phyloP scores from a whole-genome alignment of 2,329 filamentous ascomycete species.

The Mycocentrospora acerina region DNA sequence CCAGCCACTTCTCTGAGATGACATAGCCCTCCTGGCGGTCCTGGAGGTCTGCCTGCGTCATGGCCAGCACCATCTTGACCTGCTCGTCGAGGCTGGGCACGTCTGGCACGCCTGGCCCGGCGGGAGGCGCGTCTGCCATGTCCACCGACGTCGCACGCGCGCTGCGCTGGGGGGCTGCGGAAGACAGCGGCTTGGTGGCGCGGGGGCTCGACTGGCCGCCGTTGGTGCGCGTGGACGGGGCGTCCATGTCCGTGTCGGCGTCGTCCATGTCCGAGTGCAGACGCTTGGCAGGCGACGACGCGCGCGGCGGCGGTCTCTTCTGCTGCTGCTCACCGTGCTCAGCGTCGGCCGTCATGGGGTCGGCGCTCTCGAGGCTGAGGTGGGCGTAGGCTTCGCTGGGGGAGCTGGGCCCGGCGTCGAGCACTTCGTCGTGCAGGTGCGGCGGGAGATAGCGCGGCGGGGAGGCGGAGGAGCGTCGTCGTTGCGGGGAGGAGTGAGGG shows the following conservation, averaged over 20 bases:
- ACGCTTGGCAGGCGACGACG: slow-evolving; percentile 58
- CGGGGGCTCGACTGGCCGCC: slow-evolving; percentile 30
- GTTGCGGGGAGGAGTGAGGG: slow-evolving; percentile 42
- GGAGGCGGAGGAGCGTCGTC: slow-evolving; percentile 31
- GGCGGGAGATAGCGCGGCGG: slow-evolving; percentile 56
- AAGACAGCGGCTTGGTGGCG: slow-evolving; percentile 26
- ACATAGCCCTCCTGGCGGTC: slow-evolving; percentile 77
- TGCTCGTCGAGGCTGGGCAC: slow-evolving; percentile 61
- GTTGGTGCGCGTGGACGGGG: slow-evolving; percentile 11
- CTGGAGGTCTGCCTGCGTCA: slow-evolving; percentile 58
- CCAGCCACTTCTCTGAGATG: slow-evolving; percentile 78
- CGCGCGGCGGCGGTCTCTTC: slow-evolving; percentile 39
- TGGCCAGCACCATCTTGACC: slow-evolving; percentile 68
- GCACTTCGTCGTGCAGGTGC: slow-evolving; percentile 57
- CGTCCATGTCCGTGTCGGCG: slow-evolving; percentile 40
- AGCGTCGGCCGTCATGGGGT: slow-evolving; percentile 29
- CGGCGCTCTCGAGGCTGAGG: slow-evolving; percentile 51
- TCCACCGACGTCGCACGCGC: slow-evolving; percentile 46
- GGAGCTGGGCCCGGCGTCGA: slow-evolving; percentile 47
- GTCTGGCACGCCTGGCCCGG: slow-evolving; percentile 26
- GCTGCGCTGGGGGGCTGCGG: slow-evolving; percentile 24
- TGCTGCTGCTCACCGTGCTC: slow-evolving; percentile 22
- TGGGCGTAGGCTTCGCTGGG: slow-evolving; percentile 57
- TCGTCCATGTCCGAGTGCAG: slow-evolving; percentile 57
- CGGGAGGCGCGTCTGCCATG: slow-evolving; percentile 42